phyloP scores from a whole-genome alignment of 2,329 filamentous ascomycete genomes.

The Trichoderma sp. region DNA sequence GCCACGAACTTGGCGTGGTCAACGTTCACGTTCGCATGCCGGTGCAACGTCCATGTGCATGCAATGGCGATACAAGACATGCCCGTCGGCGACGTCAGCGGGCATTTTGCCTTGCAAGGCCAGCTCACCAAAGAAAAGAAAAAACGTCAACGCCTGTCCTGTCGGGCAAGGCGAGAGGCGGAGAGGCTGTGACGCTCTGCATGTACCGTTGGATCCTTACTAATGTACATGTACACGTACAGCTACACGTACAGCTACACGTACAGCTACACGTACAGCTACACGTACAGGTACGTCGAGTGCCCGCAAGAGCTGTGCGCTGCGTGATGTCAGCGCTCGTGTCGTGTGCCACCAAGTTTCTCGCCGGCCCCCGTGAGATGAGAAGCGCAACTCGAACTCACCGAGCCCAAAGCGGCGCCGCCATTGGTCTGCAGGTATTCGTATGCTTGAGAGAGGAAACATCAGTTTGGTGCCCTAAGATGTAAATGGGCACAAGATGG shows the following conservation, averaged over 20 bases:
- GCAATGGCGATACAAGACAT: not conserved
- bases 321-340: conserved; percentile 21
- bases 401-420: not conserved
- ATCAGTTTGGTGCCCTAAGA: not conserved
- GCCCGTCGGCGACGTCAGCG: conserved; percentile 10
- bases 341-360: conserved; percentile 15
- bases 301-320: not conserved
- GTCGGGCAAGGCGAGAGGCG: conserved; percentile 16
- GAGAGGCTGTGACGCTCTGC: not conserved
- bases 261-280: not conserved
- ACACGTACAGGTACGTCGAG: not conserved
- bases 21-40: not conserved
- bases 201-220: not conserved
- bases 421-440: not conserved
- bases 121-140: not conserved
- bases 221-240: not conserved
- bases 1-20: not conserved
- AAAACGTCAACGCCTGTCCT: not conserved
- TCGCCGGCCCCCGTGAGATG: not conserved
- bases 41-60: not conserved
- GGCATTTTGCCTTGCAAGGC: conserved; percentile 13
- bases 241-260: not conserved
- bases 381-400: not conserved
- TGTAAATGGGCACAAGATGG: not conserved
- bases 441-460: not conserved